A percentile compares a stretch with the other conserved stretches of the same genome.
Evolutionary conservation across 2,329 filamentous ascomycete genomes (phyloP).

Genomic region (Diaporthe capsici): DNA sequence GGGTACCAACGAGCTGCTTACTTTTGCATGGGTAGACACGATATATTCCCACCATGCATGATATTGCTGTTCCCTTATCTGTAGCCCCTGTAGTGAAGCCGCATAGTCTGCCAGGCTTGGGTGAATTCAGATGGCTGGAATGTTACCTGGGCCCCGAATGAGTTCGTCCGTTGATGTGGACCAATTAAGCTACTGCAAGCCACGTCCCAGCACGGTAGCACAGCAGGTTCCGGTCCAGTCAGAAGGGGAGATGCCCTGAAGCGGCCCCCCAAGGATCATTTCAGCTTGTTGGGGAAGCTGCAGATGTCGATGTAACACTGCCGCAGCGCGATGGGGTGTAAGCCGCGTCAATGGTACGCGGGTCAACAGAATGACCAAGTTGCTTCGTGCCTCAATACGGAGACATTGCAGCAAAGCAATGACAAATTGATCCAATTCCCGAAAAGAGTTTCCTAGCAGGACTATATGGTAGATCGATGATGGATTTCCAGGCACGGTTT

Average conservation of each 20-base stretch:
- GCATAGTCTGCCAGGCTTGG: not conserved
- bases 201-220: constrained; percentile 9
- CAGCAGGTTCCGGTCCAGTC: constrained; percentile 7
- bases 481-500: not conserved
- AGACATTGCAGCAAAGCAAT: not conserved
- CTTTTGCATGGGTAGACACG: too few species aligned
- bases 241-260: constrained; percentile 5
- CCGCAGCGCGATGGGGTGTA: not conserved
- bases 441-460: not conserved
- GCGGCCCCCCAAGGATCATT: not conserved
- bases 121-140: not conserved
- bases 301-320: constrained; percentile 15
- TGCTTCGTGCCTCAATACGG: not conserved
- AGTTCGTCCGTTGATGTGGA: not conserved
- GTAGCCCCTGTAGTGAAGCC: not conserved
- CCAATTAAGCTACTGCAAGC: constrained; percentile 18
- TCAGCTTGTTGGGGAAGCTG: constrained; percentile 5
- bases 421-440: too few species aligned
- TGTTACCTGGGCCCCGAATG: not conserved
- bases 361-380: too few species aligned
- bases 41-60: not conserved
- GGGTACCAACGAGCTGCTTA: too few species aligned
- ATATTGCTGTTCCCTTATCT: not conserved
- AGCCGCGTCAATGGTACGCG: not conserved
- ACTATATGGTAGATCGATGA: not conserved